Evolutionary conservation across 2,329 filamentous ascomycete species (phyloP), one percentile per base, ranked within the genome.

Genomic region (Furcasterigmium furcatum): DNA sequence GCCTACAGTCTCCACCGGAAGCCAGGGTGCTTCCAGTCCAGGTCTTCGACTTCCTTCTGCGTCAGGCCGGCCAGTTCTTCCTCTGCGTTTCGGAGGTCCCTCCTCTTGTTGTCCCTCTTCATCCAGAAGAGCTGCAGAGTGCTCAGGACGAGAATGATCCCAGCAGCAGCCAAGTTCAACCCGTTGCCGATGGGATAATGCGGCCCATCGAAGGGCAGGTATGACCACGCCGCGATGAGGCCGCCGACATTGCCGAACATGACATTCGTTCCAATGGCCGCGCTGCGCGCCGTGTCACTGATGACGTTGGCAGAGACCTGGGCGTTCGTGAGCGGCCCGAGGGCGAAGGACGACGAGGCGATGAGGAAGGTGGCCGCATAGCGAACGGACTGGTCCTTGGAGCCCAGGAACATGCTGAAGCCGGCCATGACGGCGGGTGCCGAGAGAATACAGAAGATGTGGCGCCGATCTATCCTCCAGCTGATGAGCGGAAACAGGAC

Each of bases 331-430:
- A 88, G 68, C 0, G 84, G 72, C 0, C 85, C 85, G 32, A 80
- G 77, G 3, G 77, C 65, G 51, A 85, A 87, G 4, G 79, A 76
- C 6, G 81, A 82, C 12, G 71, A 70, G 3, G 82, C 77, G 30
- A 85, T 81, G 43, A 88, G 58, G 64, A 88, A 88, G 1, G 79
- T 83, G 1, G 84, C 85, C 3, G 74, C 84, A 58, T 88, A 88
- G 22, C 84, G 78, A 2, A 79, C 74, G 29, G 67, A 64, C 0
- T 72, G 43, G 39, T 75, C 60, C 7, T 59, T 65, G 38, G 70
- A 76, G 19, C 77, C 80, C 1, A 88, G 67, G 61, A 87, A 87
- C 71, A 88, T 80, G 59, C 80, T 77, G 62, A 87, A 88, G 2
- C 84, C 85, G 19, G 74, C 60, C 69, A 88, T 84, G 49, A 83